Evolutionary conservation across 257 asterid species (phyloP).

Genomic region (Paraleonurus japonicus): DNA sequence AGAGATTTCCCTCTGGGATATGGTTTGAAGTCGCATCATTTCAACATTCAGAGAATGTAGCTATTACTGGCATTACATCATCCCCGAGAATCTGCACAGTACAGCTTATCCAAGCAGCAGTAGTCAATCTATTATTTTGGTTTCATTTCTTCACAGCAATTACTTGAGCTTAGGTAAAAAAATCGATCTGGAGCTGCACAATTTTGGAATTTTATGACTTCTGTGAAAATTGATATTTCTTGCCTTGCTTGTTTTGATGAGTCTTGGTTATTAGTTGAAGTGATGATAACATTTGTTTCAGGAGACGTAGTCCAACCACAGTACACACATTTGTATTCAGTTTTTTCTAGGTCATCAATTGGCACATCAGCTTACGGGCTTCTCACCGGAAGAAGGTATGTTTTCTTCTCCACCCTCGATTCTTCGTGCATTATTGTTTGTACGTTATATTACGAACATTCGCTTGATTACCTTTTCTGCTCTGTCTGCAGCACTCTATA

Average conservation of each 20-base stretch:
- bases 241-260: background rate
- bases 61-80: slow-evolving; percentile 24
- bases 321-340: slow-evolving; percentile 46
- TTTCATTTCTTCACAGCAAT: slow-evolving; percentile 80
- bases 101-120: slow-evolving; percentile 20
- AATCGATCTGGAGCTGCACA: slow-evolving; percentile 13
- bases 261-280: background rate
- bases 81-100: slow-evolving; percentile 27
- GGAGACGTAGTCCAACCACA: slow-evolving; percentile 73
- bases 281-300: slow-evolving; percentile 37
- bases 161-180: slow-evolving; percentile 63
- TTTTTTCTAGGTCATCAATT: slow-evolving; percentile 57
- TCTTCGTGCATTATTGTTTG: background rate
- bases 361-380: slow-evolving; percentile 67
- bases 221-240: background rate
- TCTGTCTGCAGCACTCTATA: slow-evolving; percentile 49
- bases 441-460: background rate
- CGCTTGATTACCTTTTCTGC: background rate
- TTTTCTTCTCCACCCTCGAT: background rate
- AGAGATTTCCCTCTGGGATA: slow-evolving; percentile 83
- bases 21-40: slow-evolving; percentile 60
- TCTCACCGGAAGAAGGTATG: slow-evolving; percentile 81
- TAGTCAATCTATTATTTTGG: slow-evolving; percentile 40
- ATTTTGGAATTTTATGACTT: background rate
- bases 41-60: slow-evolving; percentile 32